Percentiles rank a stretch among this genome's conserved stretches.
These are phyloP conservation scores for Populus euphratica DNA, from an alignment of 345 rosid genomes.

Conservation along the genomic window DNA sequence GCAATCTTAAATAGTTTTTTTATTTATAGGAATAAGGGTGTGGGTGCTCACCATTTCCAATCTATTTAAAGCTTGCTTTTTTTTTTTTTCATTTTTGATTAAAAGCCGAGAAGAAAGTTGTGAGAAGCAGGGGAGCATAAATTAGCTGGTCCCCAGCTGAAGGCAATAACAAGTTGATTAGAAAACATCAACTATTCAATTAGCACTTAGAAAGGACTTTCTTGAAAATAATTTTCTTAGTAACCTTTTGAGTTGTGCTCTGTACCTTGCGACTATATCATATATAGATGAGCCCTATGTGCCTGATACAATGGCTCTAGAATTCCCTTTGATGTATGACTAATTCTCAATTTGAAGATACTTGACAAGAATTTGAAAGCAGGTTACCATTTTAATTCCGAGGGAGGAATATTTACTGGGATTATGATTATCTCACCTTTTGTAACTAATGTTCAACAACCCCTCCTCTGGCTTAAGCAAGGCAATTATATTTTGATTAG, in stretches of 20 bases:
- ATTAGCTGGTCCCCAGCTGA: neutral
- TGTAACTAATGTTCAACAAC: neutral
- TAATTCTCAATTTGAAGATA: no score
- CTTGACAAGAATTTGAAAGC: no score
- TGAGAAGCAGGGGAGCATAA: neutral
- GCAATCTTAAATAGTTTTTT: no score
- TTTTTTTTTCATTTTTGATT: neutral
- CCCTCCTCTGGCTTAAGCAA: neutral
- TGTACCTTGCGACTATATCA: no score
- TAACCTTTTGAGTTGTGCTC: neutral
- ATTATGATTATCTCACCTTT: no score
- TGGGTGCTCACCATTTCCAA: constrained; percentile 16
- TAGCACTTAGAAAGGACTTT: neutral
- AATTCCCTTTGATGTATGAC: no score
- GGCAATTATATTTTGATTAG: neutral
- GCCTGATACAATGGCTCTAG: no score
- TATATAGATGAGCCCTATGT: no score
- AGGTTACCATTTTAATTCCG: neutral
- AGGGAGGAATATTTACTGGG: neutral
- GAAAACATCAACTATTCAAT: constrained; percentile 9
- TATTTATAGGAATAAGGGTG: neutral
- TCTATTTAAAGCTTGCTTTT: neutral
- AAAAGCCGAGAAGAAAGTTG: neutral
- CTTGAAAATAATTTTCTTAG: neutral
- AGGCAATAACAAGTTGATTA: neutral